Conservation (phyloP, 2,329 filamentous ascomycete species). For the Colletotrichum lini region DNA sequence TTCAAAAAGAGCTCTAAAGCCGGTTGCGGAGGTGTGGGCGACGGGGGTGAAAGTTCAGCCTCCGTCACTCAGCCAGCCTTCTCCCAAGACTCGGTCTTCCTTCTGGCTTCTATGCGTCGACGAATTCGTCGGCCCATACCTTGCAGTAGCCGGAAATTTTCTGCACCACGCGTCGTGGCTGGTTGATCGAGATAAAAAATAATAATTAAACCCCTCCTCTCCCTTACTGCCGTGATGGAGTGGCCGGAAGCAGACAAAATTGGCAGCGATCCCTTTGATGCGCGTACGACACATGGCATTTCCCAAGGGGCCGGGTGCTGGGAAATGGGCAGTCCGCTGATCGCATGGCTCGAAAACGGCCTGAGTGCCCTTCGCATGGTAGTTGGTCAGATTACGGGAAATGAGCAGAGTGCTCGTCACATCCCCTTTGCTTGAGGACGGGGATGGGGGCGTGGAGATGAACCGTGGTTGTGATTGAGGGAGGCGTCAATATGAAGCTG, state of each 20-base stretch:
- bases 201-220: no score
- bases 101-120: conserved; percentile 13
- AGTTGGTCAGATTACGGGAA: conserved; percentile 16
- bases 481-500: conserved; percentile 22
- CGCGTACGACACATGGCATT: background rate
- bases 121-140: conserved; percentile 4
- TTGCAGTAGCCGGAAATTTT: background rate
- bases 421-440: background rate
- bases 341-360: conserved; percentile 17
- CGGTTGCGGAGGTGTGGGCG: conserved; percentile 17
- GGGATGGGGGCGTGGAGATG: conserved; percentile 17
- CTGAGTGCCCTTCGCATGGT: background rate
- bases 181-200: background rate
- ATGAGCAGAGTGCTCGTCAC: background rate
- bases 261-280: conserved; percentile 20
- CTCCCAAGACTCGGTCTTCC: conserved; percentile 9
- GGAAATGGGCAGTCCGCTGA: background rate
- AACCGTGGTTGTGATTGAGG: conserved; percentile 7
- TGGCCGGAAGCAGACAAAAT: conserved; percentile 22
- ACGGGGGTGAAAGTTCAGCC: background rate
- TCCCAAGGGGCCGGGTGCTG: conserved; percentile 24
- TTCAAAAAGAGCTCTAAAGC: conserved; percentile 2
- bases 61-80: conserved; percentile 24
- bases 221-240: conserved; percentile 1
- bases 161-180: conserved; percentile 32